A percentile compares a stretch with the other conserved stretches of the same genome.
These are phyloP conservation scores for Trebouxia sp. DNA, from an alignment of 139 green algal species.

Conservation along the genomic window DNA sequence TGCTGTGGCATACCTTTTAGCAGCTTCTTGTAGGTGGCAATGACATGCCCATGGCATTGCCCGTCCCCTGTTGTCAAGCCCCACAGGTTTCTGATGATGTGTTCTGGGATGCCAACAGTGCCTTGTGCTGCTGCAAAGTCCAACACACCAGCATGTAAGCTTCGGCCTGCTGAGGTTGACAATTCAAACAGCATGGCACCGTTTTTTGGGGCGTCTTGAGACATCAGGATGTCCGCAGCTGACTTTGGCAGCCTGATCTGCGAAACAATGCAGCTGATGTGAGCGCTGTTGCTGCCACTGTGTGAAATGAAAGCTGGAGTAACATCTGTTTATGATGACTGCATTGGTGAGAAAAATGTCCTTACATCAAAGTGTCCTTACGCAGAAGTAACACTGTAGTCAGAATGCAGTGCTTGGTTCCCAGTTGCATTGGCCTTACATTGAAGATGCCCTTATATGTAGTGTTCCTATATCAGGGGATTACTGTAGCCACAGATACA, in stretches of 20 bases:
- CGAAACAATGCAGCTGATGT: not conserved
- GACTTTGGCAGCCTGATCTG: slow-evolving; percentile 72
- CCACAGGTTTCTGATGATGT: slow-evolving; percentile 27
- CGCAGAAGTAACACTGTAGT: too few species aligned
- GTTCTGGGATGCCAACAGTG: not conserved
- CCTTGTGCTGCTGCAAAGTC: slow-evolving; percentile 71
- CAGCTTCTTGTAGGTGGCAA: slow-evolving; percentile 45
- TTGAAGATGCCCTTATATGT: too few species aligned
- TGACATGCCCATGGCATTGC: slow-evolving; percentile 34
- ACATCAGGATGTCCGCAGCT: slow-evolving; percentile 59
- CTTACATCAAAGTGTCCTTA: too few species aligned
- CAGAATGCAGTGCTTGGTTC: too few species aligned
- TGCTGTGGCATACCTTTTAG: slow-evolving; percentile 35
- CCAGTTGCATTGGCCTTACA: too few species aligned
- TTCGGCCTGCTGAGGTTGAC: slow-evolving; percentile 24
- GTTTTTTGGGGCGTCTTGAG: slow-evolving; percentile 72
- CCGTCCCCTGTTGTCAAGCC: slow-evolving; percentile 2
- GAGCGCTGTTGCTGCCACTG: too few species aligned
- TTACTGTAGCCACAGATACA: too few species aligned
- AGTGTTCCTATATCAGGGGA: too few species aligned
- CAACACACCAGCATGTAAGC: slow-evolving; percentile 72
- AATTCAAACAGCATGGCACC: slow-evolving; percentile 78
- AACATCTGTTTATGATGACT: too few species aligned
- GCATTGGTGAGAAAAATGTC: too few species aligned
- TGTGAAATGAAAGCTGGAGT: not conserved